phyloP scores from a whole-genome alignment of 495 filamentous ascomycete species.

The Neurospora pannonica region DNA sequence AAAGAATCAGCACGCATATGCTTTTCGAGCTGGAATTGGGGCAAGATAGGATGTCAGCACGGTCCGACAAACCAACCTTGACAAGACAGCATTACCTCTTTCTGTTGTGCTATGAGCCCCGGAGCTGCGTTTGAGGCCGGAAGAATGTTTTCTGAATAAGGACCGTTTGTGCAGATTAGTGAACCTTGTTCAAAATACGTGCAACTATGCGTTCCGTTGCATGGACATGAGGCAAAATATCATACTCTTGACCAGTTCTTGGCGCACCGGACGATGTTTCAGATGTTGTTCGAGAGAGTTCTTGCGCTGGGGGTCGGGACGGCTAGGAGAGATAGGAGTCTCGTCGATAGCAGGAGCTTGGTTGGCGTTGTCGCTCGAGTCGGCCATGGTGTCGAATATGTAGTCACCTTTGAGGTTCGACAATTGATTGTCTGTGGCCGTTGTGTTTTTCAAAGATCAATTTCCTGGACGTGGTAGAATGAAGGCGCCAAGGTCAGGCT shows the following conservation, averaged over 20 bases:
- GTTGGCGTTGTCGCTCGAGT: conserved; percentile 16
- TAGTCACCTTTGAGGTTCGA: neutral
- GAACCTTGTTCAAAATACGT: neutral
- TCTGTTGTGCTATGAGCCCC: conserved; percentile 63
- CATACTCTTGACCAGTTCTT: conserved; percentile 80
- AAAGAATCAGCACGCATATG: conserved; percentile 78
- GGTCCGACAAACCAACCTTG: neutral
- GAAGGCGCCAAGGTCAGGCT: neutral
- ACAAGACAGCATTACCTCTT: conserved; percentile 39
- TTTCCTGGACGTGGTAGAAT: neutral
- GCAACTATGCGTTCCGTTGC: neutral
- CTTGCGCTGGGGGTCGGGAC: conserved; percentile 50
- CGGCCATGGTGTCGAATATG: conserved; percentile 27
- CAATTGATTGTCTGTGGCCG: neutral
- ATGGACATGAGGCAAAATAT: neutral
- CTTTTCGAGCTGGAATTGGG: conserved; percentile 48
- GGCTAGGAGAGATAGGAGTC: conserved; percentile 56
- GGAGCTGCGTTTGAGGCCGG: conserved; percentile 67
- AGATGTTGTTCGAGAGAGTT: conserved; percentile 86
- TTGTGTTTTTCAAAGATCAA: neutral
- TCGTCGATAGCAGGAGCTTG: conserved; percentile 27
- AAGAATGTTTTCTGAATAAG: conserved; percentile 61
- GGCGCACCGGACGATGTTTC: conserved; percentile 63
- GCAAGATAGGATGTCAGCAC: neutral
- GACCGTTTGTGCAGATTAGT: neutral